A percentile compares a stretch with the other conserved stretches of the same genome.
These are phyloP conservation scores for Artemisia tridentata DNA, from an alignment of 129 eudicot genomes.

Conservation along the genomic window DNA sequence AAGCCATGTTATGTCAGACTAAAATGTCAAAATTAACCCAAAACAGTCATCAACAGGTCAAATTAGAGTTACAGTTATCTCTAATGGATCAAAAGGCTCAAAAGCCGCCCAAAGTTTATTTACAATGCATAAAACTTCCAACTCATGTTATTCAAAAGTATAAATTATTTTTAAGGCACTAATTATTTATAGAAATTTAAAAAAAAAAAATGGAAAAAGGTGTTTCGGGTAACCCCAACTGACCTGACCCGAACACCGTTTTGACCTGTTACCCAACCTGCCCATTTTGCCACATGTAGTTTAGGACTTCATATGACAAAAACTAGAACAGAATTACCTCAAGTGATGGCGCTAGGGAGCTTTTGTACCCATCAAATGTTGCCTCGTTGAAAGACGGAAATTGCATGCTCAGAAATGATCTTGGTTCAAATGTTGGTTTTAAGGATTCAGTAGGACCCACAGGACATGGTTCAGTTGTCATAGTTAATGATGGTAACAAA, in stretches of 20 bases:
- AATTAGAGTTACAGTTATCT: too few relatives aligned
- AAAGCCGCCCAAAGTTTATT: not conserved
- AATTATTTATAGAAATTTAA: too few relatives aligned
- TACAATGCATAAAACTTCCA: not conserved
- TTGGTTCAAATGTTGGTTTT: conserved; percentile 41
- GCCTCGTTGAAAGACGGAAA: conserved; percentile 43
- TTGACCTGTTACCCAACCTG: not conserved
- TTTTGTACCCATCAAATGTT: conserved; percentile 31
- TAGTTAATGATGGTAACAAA: conserved; percentile 46
- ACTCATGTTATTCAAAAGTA: not conserved
- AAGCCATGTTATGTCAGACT: not conserved
- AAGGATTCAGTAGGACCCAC: conserved; percentile 37
- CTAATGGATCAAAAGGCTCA: not conserved
- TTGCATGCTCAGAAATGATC: conserved; percentile 32
- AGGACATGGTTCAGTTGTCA: conserved; percentile 30
- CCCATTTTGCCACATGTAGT: not conserved
- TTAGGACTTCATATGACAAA: not conserved
- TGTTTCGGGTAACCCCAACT: too few relatives aligned
- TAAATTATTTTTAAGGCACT: too few relatives aligned
- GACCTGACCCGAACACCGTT: not conserved
- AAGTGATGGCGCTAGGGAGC: conserved; percentile 30
- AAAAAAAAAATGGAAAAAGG: too few relatives aligned
- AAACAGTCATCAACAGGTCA: not conserved
- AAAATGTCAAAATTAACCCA: not conserved
- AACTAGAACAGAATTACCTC: conserved; percentile 40